Evolutionary conservation across 1,284 basidiomycete species (phyloP).

Genomic region (Puccinia brachypodii): DNA sequence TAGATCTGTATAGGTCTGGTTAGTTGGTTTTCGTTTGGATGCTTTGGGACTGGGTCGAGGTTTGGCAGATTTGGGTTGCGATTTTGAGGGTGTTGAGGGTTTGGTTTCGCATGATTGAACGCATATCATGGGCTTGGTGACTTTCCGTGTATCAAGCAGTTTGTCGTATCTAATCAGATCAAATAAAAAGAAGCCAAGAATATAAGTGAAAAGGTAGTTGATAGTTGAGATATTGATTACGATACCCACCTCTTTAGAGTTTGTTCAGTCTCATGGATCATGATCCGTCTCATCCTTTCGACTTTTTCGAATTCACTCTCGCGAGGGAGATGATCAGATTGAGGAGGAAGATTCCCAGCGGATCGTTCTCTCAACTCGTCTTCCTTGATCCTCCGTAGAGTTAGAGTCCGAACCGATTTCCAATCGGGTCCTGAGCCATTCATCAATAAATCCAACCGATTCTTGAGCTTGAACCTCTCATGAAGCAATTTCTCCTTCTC

Average conservation of each 20-base stretch:
- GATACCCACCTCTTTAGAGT: conserved; percentile 33
- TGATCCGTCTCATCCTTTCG: conserved; percentile 42
- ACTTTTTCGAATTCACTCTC: conserved; percentile 44
- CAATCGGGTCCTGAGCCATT: conserved; percentile 34
- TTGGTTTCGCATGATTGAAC: neutral
- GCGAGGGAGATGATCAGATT: conserved; percentile 13
- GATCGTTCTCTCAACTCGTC: conserved; percentile 29
- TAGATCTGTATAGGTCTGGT: neutral
- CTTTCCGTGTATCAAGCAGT: conserved; percentile 41
- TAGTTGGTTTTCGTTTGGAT: neutral
- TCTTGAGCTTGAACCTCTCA: conserved; percentile 50
- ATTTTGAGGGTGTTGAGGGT: conserved; percentile 21
- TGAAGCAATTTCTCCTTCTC: conserved; percentile 54
- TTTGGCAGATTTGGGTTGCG: neutral
- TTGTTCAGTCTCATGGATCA: conserved; percentile 47
- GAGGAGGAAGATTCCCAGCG: neutral
- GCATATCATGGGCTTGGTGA: neutral
- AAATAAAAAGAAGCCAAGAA: neutral
- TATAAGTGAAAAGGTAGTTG: neutral
- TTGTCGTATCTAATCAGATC: conserved; percentile 33
- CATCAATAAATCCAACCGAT: conserved; percentile 28
- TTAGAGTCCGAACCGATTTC: conserved; percentile 32
- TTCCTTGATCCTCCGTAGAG: conserved; percentile 43
- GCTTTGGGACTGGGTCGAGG: conserved; percentile 15
- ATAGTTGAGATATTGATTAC: neutral